A percentile compares a stretch with the other conserved stretches of the same genome.
Conservation (phyloP, 257 asterid genomes). For the Jacaranda mimosifolia region DNA sequence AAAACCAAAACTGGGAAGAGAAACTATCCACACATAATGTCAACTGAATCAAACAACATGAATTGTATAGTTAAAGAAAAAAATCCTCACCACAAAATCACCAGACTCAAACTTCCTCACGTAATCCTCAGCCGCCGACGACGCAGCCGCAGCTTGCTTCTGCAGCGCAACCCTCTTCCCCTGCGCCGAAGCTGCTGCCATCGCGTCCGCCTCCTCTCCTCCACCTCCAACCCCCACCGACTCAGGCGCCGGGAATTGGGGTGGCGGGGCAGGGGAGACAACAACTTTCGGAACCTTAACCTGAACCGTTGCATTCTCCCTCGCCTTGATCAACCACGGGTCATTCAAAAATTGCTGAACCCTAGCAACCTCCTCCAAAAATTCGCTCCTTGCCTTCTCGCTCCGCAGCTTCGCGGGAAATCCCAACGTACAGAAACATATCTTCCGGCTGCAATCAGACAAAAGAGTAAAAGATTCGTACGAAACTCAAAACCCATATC, state of each 20-base stretch:
- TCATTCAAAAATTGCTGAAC: slow-evolving; percentile 84
- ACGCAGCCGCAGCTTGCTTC: slow-evolving; percentile 90
- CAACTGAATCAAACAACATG: neutral
- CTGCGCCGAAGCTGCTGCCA: slow-evolving; percentile 69
- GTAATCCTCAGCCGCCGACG: slow-evolving; percentile 82
- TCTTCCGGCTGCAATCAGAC: slow-evolving; percentile 75
- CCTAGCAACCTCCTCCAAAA: slow-evolving; percentile 68
- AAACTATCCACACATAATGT: slow-evolving; percentile 1
- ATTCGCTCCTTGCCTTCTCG: slow-evolving; percentile 67
- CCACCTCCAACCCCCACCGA: slow-evolving; percentile 41
- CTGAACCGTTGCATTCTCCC: slow-evolving; percentile 78
- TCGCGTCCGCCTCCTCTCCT: slow-evolving; percentile 62
- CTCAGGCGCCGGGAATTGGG: slow-evolving; percentile 37
- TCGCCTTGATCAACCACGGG: slow-evolving; percentile 82
- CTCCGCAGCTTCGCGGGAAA: slow-evolving; percentile 68
- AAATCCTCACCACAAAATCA: slow-evolving; percentile 67
- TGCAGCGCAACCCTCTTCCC: slow-evolving; percentile 86
- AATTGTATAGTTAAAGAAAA: neutral
- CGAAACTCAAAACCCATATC: slow-evolving; percentile 40
- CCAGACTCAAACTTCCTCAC: slow-evolving; percentile 91
- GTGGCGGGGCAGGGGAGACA: slow-evolving; percentile 53
- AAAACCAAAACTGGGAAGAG: slow-evolving; percentile 6
- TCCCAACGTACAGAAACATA: slow-evolving; percentile 88
- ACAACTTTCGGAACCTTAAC: slow-evolving; percentile 87
- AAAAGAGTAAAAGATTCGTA: slow-evolving; percentile 40